Percentiles rank a stretch among this genome's conserved stretches.
Evolutionary conservation across 345 rosid genomes (phyloP).

Genomic region (Turnera subulata): DNA sequence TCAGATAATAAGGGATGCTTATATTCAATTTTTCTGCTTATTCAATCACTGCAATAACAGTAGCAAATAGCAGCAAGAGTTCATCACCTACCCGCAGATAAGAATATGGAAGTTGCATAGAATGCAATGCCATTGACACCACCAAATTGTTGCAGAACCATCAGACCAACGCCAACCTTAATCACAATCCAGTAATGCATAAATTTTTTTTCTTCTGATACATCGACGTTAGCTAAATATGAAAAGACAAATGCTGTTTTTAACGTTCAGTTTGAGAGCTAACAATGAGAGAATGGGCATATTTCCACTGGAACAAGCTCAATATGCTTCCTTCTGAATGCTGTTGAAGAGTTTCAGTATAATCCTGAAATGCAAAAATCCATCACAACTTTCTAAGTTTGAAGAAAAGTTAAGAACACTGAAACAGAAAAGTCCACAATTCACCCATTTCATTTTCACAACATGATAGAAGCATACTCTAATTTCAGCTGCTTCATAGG

Average conservation of each 20-base stretch:
- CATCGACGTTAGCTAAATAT: too few relatives aligned
- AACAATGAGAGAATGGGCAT: constrained; percentile 38
- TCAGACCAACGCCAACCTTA: constrained; percentile 68
- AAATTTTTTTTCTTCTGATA: background rate
- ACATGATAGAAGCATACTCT: constrained; percentile 43
- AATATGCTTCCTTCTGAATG: constrained; percentile 30
- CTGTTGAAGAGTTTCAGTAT: constrained; percentile 28
- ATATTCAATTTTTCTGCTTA: background rate
- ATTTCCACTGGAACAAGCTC: constrained; percentile 39
- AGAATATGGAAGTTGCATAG: constrained; percentile 38
- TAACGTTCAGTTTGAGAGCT: constrained; percentile 6
- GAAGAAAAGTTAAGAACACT: too few relatives aligned
- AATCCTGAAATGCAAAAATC: constrained; percentile 22
- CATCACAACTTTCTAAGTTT: too few relatives aligned
- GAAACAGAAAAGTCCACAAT: background rate
- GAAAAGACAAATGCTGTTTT: too few relatives aligned
- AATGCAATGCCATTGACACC: constrained; percentile 50
- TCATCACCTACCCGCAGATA: constrained; percentile 35
- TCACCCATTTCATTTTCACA: background rate
- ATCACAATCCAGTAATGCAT: background rate
- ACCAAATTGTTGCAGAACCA: constrained; percentile 80
- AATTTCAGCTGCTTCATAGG: constrained; percentile 52
- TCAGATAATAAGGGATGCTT: background rate
- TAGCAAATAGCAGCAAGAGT: background rate
- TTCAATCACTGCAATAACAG: background rate